Conservation (phyloP, 176 grass and related monocot genomes). For the Rhynchospora pubera region DNA sequence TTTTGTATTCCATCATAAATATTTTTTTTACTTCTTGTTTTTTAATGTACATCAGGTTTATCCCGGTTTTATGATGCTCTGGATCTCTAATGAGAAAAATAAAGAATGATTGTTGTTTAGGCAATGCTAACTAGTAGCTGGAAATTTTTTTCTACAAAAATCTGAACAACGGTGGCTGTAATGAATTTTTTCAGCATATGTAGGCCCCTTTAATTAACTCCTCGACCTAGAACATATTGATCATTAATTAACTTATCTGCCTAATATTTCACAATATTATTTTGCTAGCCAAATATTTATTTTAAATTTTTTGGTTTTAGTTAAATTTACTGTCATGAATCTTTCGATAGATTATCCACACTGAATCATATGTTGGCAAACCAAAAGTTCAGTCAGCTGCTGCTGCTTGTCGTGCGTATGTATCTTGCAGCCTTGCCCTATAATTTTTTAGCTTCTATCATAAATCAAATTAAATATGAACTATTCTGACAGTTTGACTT, state of each 20-base stretch:
- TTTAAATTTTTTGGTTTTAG: background rate
- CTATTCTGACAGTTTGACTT: slow-evolving; percentile 2
- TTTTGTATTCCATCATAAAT: background rate
- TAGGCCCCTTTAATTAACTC: background rate
- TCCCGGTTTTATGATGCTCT: background rate
- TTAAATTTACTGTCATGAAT: slow-evolving; percentile 24
- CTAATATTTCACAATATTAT: background rate
- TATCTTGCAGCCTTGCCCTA: background rate
- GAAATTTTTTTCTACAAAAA: background rate
- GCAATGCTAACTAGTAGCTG: background rate
- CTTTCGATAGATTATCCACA: slow-evolving; percentile 74
- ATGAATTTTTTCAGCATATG: background rate
- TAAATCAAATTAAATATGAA: background rate
- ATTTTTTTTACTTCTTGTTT: slow-evolving; percentile 1
- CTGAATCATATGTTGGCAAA: slow-evolving; percentile 68
- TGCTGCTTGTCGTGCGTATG: slow-evolving; percentile 85
- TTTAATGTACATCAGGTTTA: background rate
- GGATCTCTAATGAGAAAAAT: background rate
- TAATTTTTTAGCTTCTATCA: background rate
- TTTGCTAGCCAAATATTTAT: background rate
- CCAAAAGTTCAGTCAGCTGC: slow-evolving; percentile 89
- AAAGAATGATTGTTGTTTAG: background rate
- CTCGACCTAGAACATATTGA: background rate
- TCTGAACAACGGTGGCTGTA: background rate
- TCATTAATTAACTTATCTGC: background rate